Conservation (phyloP, 768 basidiomycete genomes). For the Suillus subaureus region DNA sequence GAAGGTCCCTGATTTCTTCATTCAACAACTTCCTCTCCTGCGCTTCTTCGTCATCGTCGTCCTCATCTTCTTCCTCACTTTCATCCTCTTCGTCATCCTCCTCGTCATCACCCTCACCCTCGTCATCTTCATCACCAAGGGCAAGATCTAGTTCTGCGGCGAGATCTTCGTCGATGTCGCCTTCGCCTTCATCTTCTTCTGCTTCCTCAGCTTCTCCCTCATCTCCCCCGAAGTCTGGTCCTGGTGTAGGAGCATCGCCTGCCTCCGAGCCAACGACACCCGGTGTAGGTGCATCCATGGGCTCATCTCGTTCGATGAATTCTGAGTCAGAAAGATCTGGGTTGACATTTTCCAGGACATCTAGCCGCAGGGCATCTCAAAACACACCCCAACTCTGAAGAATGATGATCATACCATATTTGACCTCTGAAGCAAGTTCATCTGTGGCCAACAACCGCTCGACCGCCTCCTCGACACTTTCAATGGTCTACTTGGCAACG, state of each 20-base stretch:
- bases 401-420: constrained; percentile 58
- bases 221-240: constrained; percentile 51
- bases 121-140: constrained; percentile 68
- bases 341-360: constrained; percentile 87
- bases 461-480: constrained; percentile 92
- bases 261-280: constrained; percentile 67
- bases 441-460: constrained; percentile 85
- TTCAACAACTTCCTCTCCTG: constrained; percentile 80
- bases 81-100: constrained; percentile 62
- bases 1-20: constrained; percentile 88
- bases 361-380: constrained; percentile 39
- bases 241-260: constrained; percentile 64
- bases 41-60: constrained; percentile 79
- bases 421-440: constrained; percentile 69
- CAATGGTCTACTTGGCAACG: constrained; percentile 67
- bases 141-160: constrained; percentile 87
- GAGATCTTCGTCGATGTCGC: constrained; percentile 86
- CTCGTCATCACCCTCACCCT: constrained; percentile 68
- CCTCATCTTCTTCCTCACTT: constrained; percentile 48
- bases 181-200: constrained; percentile 65
- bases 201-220: constrained; percentile 63
- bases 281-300: constrained; percentile 68
- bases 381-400: not conserved
- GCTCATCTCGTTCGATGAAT: constrained; percentile 68
- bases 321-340: constrained; percentile 91